Evolutionary conservation across 768 basidiomycete species (phyloP), one percentile per base, ranked within the genome.

Genomic region (Gautieria morchelliformis): DNA sequence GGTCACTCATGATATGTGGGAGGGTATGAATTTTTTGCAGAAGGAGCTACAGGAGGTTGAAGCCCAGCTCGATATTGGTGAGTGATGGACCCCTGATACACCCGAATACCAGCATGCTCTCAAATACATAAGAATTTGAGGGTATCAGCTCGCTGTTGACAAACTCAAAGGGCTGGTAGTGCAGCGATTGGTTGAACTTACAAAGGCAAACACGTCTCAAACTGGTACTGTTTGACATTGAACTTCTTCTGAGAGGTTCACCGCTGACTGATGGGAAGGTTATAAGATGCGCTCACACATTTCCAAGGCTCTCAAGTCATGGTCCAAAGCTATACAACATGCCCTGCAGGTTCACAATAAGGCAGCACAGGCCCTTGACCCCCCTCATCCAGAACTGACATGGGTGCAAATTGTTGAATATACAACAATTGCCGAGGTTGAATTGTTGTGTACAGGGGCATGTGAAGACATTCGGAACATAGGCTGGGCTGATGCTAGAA

Each of bases 401-500:
- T 66, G 60, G 59, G 59, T 58, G 8, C 55, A 64, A 4, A 60
- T 64, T 37, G 53, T 56, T 3, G 53, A 59, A 12, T 65, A 65
- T 40, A 56, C 32, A 10, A 60, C 60, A 19, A 35, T 65, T 1
- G 60, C 58, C 6, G 63, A 66, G 40, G 65, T 63, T 20, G 46
- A 63, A 17, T 50, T 65, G 4, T 48, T 66, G n/a, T 47, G 45
- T 3, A 51, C 12, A 8, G 65, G 69, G n/a, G 64, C 70, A 0
- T 62, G 65, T 1, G 59, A 65, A 1, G 66, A 74, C 39, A 62
- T 75, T 39, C 65, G 59, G 1, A 17, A 58, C 1, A 53, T 63
- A 30, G 60, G 58, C 2, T 74, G 73, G 73, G 67, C 70, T 0
- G 27, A 66, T 3, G 63, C 74, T 12, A 71, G 77, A 66, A 77